Evolutionary conservation across 495 filamentous ascomycete species (phyloP), one percentile per base, ranked within the genome.

Genomic region (Xylaria sp.): DNA sequence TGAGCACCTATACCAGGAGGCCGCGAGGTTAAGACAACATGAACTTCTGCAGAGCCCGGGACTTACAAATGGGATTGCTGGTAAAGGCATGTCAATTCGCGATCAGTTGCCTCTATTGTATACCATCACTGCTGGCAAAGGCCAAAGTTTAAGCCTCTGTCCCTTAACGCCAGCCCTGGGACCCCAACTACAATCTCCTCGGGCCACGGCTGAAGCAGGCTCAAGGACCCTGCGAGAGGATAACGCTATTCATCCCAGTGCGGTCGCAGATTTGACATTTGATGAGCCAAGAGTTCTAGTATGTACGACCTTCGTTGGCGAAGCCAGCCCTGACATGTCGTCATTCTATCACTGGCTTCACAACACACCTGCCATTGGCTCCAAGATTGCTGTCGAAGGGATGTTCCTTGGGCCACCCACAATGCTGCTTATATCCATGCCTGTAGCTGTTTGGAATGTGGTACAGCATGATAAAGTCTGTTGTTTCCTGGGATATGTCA

Each of bases 391-490:
- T 7, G 86, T 89, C 7, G 86, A 89, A 75, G 87, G 85, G 71
- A 88, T 88, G 82, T 89, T 89, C 71, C 76, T 88, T 29, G 87
- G 87, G 0, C 86, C 86, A 14, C 86, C 87, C 17, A 88, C 86
- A 1, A 86, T 88, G 79, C 73, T 89, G 11, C 78, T 89, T 52
- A 83, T 88, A 57, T 87, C 87, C 17, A 89, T 89, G 85, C 86
- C 87, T 5, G 77, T 82, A 62, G 77, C 78, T 3, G 79, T 89
- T 33, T 89, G 85, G 84, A 87, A 87, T 75, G 81, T 87, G 33
- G 83, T 86, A 29, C 85, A 87, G 77, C 82, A 85, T 69, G 87
- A 89, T 63, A 87, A 87, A 62, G 85, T 86, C 26, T 88, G 86
- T 77, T 86, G 83, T 69, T 88, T 87, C 67, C 71, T 89, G 68